phyloP scores from a whole-genome alignment of 345 rosid species.

The Draba incana region DNA sequence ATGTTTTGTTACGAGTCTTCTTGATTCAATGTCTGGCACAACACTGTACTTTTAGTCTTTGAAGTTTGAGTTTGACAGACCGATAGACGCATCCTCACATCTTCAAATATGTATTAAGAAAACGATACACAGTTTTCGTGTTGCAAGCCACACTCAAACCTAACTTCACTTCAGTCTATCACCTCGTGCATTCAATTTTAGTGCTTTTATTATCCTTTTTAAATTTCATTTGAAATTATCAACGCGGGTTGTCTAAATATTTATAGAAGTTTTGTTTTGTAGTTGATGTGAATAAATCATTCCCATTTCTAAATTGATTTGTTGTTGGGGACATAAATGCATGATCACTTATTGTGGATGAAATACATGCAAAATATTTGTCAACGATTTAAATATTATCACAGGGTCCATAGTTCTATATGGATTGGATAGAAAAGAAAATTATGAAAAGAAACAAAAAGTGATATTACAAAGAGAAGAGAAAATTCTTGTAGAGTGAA shows the following conservation, averaged over 20 bases:
- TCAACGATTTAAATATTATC: too few relatives aligned
- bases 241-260: too few relatives aligned
- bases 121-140: constrained; percentile 39
- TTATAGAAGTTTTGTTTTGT: too few relatives aligned
- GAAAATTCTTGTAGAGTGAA: constrained; percentile 17
- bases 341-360: too few relatives aligned
- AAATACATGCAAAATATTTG: too few relatives aligned
- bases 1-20: constrained; percentile 19
- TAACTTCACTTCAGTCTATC: not conserved
- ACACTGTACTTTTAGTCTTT: constrained; percentile 22
- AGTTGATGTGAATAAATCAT: too few relatives aligned
- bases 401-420: not conserved
- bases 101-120: not conserved
- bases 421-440: not conserved
- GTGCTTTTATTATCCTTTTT: too few relatives aligned
- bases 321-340: too few relatives aligned
- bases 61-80: constrained; percentile 35
- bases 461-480: constrained; percentile 13
- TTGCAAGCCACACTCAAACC: constrained; percentile 23
- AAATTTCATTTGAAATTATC: too few relatives aligned
- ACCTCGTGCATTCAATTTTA: too few relatives aligned
- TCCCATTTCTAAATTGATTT: too few relatives aligned
- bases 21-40: constrained; percentile 20
- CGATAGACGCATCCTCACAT: constrained; percentile 39
- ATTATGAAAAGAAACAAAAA: constrained; percentile 1